These are phyloP conservation scores for Aspergillus viridinutans DNA, from an alignment of 2,329 filamentous ascomycete species.

Conservation along the genomic window DNA sequence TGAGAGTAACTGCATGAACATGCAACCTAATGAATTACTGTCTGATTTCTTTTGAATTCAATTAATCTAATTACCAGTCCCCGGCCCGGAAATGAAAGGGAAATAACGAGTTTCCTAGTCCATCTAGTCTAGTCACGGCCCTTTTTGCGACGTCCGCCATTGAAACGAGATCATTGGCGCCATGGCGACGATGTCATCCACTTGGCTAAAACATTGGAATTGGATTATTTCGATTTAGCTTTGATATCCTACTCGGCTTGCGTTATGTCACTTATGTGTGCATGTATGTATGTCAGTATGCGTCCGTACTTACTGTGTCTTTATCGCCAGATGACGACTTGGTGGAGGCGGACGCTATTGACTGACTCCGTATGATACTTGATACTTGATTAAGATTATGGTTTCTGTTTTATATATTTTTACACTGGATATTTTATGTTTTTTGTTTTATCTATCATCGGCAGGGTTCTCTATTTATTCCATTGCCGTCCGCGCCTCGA, in stretches of 20 bases:
- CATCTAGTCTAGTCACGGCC: conserved; percentile 4
- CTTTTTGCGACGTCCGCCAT: conserved; percentile 17
- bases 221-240: neutral
- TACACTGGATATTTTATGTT: too few relatives aligned
- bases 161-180: conserved; percentile 16
- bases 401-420: too few relatives aligned
- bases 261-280: too few relatives aligned
- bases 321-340: conserved; percentile 2
- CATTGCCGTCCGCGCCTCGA: neutral
- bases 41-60: neutral
- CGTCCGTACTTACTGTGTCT: neutral
- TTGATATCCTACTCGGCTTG: neutral
- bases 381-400: too few relatives aligned
- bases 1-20: neutral
- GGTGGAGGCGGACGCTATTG: conserved; percentile 1
- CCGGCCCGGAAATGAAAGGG: conserved; percentile 23
- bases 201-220: neutral
- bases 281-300: neutral
- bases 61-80: conserved; percentile 11
- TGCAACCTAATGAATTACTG: too few relatives aligned
- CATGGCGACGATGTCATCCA: conserved; percentile 18
- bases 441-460: neutral
- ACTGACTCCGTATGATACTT: too few relatives aligned
- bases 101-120: conserved; percentile 13
- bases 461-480: neutral